Percentiles rank a stretch among this genome's conserved stretches.
phyloP scores from a whole-genome alignment of 306 rosid species.

The Cyamopsis tetragonoloba region DNA sequence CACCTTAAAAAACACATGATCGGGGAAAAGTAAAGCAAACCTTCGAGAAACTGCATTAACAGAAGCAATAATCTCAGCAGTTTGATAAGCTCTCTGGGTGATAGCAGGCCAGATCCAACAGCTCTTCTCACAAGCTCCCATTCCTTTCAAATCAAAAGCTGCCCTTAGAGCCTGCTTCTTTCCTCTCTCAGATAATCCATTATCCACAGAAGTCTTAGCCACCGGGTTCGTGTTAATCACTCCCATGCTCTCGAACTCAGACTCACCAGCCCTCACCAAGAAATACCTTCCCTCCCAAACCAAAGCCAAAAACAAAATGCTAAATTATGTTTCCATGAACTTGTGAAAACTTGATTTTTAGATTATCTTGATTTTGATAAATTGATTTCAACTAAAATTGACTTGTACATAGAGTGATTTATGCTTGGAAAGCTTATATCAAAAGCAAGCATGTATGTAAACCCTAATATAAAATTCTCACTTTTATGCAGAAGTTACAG shows the following conservation, averaged over 20 bases:
- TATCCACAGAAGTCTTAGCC: conserved; percentile 83
- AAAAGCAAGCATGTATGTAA: too few species aligned
- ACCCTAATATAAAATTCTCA: too few species aligned
- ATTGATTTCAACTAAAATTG: too few species aligned
- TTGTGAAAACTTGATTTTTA: too few species aligned
- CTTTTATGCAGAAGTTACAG: too few species aligned
- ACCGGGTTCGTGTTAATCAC: conserved; percentile 85
- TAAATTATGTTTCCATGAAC: too few species aligned
- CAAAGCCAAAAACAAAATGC: background rate
- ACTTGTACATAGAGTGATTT: too few species aligned
- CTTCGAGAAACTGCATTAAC: conserved; percentile 74
- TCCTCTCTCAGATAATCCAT: conserved; percentile 74
- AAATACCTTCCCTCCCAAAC: conserved; percentile 58
- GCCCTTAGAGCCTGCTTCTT: conserved; percentile 63
- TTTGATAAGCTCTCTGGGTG: conserved; percentile 91
- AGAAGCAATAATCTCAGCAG: conserved; percentile 89
- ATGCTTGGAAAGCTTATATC: too few species aligned
- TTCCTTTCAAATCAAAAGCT: conserved; percentile 72
- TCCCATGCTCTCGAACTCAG: conserved; percentile 81
- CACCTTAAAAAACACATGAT: too few species aligned
- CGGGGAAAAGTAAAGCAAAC: conserved; percentile 21
- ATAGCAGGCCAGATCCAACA: conserved; percentile 99
- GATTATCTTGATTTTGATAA: too few species aligned
- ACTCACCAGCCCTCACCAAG: conserved; percentile 90
- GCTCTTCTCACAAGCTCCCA: conserved; percentile 77